Evolutionary conservation across 2,329 filamentous ascomycete species (phyloP).

Genomic region (Fonsecaea monophora): DNA sequence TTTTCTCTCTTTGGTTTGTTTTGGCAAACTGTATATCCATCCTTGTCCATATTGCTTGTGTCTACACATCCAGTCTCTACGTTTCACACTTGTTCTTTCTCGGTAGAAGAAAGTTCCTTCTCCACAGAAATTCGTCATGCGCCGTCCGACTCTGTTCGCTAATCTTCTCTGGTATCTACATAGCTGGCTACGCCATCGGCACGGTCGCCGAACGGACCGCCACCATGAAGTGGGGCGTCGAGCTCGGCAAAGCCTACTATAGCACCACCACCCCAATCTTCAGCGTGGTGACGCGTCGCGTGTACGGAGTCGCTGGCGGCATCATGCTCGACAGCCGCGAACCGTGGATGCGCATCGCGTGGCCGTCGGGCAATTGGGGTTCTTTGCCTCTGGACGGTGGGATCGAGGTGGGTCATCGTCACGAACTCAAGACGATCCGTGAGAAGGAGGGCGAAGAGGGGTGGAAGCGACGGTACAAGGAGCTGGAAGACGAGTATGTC

Average conservation of each 20-base stretch:
- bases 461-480: conserved; percentile 62
- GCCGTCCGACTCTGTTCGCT: background rate
- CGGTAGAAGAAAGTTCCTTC: background rate
- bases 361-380: conserved; percentile 69
- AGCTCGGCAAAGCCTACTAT: conserved; percentile 67
- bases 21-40: background rate
- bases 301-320: conserved; percentile 69
- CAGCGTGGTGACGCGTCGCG: conserved; percentile 66
- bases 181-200: conserved; percentile 66
- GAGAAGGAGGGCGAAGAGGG: conserved; percentile 61
- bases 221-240: conserved; percentile 70
- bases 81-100: background rate
- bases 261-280: conserved; percentile 69
- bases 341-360: conserved; percentile 66
- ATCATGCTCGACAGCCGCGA: conserved; percentile 69
- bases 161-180: conserved; percentile 38
- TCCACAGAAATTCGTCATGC: background rate
- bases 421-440: conserved; percentile 58
- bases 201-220: conserved; percentile 67
- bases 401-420: conserved; percentile 68
- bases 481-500: conserved; percentile 66
- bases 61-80: background rate
- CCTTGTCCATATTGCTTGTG: background rate
- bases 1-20: background rate
- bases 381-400: conserved; percentile 68